Conservation (phyloP, 306 rosid species). For the Quercus robur region DNA sequence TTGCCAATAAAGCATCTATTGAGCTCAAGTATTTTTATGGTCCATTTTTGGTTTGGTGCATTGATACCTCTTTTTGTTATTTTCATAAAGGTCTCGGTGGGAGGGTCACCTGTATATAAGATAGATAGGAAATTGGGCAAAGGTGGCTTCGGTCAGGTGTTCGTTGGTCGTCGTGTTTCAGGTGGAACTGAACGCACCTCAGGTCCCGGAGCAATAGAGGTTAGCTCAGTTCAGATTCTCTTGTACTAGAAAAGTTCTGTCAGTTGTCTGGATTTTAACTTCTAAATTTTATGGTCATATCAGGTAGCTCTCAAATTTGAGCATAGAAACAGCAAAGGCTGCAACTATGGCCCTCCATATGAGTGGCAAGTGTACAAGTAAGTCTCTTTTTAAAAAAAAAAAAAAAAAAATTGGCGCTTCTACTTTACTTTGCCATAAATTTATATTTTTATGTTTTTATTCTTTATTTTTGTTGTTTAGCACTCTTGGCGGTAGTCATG, state of each 20-base stretch:
- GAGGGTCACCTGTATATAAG: conserved; percentile 81
- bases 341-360: conserved; percentile 89
- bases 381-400: conserved; percentile 3
- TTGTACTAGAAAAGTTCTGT: neutral
- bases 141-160: conserved; percentile 97
- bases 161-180: conserved; percentile 73
- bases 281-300: conserved; percentile 18
- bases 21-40: neutral
- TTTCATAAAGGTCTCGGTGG: conserved; percentile 70
- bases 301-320: conserved; percentile 97
- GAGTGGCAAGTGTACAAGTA: conserved; percentile 99
- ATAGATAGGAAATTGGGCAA: conserved; percentile 82
- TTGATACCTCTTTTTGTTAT: neutral
- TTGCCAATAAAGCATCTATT: neutral
- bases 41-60: neutral
- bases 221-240: conserved; percentile 22
- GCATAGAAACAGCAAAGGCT: conserved; percentile 95
- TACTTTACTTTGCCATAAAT: neutral
- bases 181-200: conserved; percentile 73
- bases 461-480: conserved; percentile 36
- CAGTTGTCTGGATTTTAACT: neutral
- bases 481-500: conserved; percentile 97
- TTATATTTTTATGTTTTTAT: neutral
- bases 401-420: neutral
- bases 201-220: conserved; percentile 86